Evolutionary conservation across 148 eudicot species (phyloP), one percentile per base, ranked within the genome.

Genomic region (Rhododendron ferrugineum): DNA sequence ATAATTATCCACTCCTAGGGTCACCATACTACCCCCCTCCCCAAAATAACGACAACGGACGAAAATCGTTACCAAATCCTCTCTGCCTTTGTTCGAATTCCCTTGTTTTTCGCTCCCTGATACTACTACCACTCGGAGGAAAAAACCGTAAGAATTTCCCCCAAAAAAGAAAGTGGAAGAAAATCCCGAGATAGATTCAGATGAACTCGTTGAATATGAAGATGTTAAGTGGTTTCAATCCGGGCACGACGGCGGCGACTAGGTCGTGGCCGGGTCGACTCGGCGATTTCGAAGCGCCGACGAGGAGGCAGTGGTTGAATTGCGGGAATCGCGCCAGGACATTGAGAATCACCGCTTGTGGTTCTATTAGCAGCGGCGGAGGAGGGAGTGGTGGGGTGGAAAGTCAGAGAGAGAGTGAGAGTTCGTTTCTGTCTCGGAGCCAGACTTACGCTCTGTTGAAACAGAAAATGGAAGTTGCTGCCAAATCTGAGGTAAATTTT

Each of bases 381-480:
- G 87, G 89, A 22, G 85, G 85, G 44, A 79, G 89, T 50, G 82
- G 88, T 1, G 87, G 83, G 40, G 78, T 80, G 49, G 79, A 81
- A 76, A 84, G 84, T 42, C 50, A 82, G 85, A 86, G 85, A 44
- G 56, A 87, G 52, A 90, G 72, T 44, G 84, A 86, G 85, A 86
- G 85, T 58, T 91, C 96, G 85, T 78, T 83, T 60, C 80, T 92
- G 3, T 89, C 93, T 36, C 78, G 98, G 74, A 94, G 91, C 85
- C 96, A 95, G 84, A 92, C 92, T 28, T 95, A 97, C 88, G 98
- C 95, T 83, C 74, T 95, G 83, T 89, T 97, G 91, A 97, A 95
- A 88, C 99, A 94, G 82, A 93, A 94, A 85, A 88, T 97, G 99
- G 98, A 95, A 88, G 94, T 97, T 11, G 99, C 99, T 52, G 94